Percentiles rank a stretch among this genome's conserved stretches.
Conservation (phyloP, 2,329 filamentous ascomycete genomes). For the Trichothecium roseum region DNA sequence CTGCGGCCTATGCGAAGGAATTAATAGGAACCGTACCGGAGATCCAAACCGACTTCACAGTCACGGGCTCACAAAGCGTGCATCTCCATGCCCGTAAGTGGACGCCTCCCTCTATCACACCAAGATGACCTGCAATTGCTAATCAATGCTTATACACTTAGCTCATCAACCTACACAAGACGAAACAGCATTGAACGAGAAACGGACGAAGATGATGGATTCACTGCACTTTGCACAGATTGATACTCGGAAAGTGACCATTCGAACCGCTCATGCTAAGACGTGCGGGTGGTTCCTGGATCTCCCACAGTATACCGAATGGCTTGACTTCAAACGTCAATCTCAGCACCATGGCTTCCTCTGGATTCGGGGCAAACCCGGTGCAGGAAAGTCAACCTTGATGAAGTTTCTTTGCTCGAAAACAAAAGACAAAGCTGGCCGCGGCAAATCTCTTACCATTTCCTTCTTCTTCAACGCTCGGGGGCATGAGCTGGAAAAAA, state of each 20-base stretch:
- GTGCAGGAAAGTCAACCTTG: constrained; percentile 33
- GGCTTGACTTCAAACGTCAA: constrained; percentile 19
- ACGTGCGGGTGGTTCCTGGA: constrained; percentile 12
- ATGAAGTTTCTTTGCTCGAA: constrained; percentile 27
- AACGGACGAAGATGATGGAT: constrained; percentile 11
- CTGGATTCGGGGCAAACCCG: constrained; percentile 37
- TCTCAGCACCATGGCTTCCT: constrained; percentile 26
- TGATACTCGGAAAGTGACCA: constrained; percentile 16
- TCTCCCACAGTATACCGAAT: constrained; percentile 17
- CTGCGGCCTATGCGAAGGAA: constrained; percentile 12
- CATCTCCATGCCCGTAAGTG: no score
- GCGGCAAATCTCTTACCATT: constrained; percentile 33
- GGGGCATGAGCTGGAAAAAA: constrained; percentile 31
- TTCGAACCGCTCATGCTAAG: constrained; percentile 6
- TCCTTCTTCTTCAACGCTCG: constrained; percentile 20
- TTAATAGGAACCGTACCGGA: no score
- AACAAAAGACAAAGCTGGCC: constrained; percentile 15
- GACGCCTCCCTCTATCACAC: no score
- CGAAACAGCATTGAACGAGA: no score
- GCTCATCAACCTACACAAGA: no score
- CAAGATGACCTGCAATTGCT: no score
- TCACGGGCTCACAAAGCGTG: neutral
- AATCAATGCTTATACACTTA: no score
- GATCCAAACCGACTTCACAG: no score
- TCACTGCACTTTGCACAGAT: constrained; percentile 24